These are phyloP conservation scores for Coemansia sp. DNA, from an alignment of 192 early-diverging fungal genomes.

Conservation along the genomic window DNA sequence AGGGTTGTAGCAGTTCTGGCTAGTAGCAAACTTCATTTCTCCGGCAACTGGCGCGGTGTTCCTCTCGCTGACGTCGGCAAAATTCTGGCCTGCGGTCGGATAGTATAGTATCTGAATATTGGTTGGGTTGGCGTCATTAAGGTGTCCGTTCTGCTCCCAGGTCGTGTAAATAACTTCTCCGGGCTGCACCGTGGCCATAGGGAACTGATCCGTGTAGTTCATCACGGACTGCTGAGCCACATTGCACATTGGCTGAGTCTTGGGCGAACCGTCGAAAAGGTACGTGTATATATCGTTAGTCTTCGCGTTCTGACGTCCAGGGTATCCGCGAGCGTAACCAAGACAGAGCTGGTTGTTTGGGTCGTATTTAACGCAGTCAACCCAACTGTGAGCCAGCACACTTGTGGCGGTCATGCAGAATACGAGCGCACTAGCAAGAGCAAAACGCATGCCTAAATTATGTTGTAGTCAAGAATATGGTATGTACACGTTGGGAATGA, in stretches of 20 bases:
- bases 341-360: constrained; percentile 36
- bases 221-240: constrained; percentile 24
- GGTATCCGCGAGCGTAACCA: constrained; percentile 56
- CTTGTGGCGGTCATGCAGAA: constrained; percentile 12
- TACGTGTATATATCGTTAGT: constrained; percentile 57
- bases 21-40: constrained; percentile 51
- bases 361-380: constrained; percentile 58
- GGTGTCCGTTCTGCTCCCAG: constrained; percentile 61
- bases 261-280: constrained; percentile 37
- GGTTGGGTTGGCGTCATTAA: constrained; percentile 45
- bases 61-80: constrained; percentile 28
- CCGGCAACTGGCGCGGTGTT: constrained; percentile 32
- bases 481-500: not conserved
- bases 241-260: constrained; percentile 52
- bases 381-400: constrained; percentile 60
- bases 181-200: constrained; percentile 49
- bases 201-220: constrained; percentile 41
- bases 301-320: constrained; percentile 44
- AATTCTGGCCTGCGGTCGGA: constrained; percentile 17
- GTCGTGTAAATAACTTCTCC: constrained; percentile 54
- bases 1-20: constrained; percentile 42
- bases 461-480: not conserved
- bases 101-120: constrained; percentile 46
- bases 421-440: constrained; percentile 1
- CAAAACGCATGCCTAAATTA: constrained; percentile 10